Conservation (phyloP, 202 grass and related monocot genomes). For the Setaria italica region DNA sequence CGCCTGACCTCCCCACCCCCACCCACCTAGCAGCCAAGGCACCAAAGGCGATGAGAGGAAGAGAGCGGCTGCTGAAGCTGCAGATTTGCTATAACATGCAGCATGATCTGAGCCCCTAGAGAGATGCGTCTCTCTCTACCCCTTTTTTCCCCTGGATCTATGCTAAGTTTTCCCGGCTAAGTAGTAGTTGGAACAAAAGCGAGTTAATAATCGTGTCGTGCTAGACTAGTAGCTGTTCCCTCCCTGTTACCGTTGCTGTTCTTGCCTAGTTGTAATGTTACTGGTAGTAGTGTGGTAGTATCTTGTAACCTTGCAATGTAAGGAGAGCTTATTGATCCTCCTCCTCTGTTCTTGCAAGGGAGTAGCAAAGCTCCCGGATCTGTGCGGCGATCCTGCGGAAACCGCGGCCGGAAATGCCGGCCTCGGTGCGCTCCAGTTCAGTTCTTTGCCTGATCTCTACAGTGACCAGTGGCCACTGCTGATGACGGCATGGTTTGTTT, state of each 20-base stretch:
- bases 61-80: slow-evolving; percentile 18
- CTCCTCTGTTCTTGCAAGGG: slow-evolving; percentile 21
- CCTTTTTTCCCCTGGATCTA: slow-evolving; percentile 11
- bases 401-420: neutral
- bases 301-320: slow-evolving; percentile 50
- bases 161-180: slow-evolving; percentile 59
- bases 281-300: slow-evolving; percentile 46
- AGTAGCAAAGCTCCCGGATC: slow-evolving; percentile 6
- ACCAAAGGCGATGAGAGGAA: neutral
- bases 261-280: slow-evolving; percentile 49
- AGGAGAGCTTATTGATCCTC: slow-evolving; percentile 45
- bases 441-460: neutral
- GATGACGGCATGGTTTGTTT: slow-evolving; percentile 10
- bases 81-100: slow-evolving; percentile 39
- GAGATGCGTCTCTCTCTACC: slow-evolving; percentile 20
- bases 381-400: neutral
- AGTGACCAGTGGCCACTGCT: neutral
- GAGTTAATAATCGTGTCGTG: slow-evolving; percentile 49
- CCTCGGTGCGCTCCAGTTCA: neutral
- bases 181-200: slow-evolving; percentile 54
- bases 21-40: neutral
- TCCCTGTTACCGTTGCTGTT: slow-evolving; percentile 21
- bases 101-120: slow-evolving; percentile 34
- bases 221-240: slow-evolving; percentile 31
- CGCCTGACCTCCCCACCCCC: slow-evolving; percentile 21